Percentiles rank a stretch among this genome's conserved stretches.
phyloP scores from a whole-genome alignment of 495 filamentous ascomycete genomes.

The Aspergillus saccharolyticus region DNA sequence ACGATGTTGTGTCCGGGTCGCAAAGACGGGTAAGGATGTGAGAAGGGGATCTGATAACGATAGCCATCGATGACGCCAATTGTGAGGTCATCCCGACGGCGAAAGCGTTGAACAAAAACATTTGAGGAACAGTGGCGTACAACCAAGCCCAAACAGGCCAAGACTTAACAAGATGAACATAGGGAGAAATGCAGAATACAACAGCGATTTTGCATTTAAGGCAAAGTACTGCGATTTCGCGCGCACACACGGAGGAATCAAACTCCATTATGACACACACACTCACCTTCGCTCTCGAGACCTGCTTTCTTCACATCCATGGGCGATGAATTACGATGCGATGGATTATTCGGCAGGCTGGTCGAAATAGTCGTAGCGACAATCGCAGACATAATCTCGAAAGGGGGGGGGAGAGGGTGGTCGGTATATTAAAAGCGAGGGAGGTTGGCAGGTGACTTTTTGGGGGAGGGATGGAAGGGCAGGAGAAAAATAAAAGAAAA shows the following conservation, averaged over 20 bases:
- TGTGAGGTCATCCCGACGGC: constrained; percentile 46
- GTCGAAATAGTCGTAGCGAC: constrained; percentile 40
- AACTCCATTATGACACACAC: not conserved
- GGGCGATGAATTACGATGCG: constrained; percentile 30
- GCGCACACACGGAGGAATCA: constrained; percentile 12
- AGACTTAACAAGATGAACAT: constrained; percentile 13
- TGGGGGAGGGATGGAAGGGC: constrained; percentile 8
- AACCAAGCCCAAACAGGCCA: constrained; percentile 30
- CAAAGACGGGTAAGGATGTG: not conserved
- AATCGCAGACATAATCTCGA: constrained; percentile 41
- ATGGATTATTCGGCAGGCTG: constrained; percentile 27
- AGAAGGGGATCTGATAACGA: constrained; percentile 18
- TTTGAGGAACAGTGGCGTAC: constrained; percentile 32
- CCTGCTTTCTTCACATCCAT: constrained; percentile 51
- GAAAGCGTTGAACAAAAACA: constrained; percentile 28
- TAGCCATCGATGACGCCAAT: constrained; percentile 38
- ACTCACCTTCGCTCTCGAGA: constrained; percentile 43
- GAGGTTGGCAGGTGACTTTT: constrained; percentile 16
- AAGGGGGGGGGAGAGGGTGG: constrained; percentile 9
- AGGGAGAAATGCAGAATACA: constrained; percentile 8
- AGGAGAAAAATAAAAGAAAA: constrained; percentile 16
- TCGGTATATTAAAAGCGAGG: constrained; percentile 15
- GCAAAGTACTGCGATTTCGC: constrained; percentile 3
- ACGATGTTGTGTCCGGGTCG: not conserved
- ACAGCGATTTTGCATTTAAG: not conserved